Evolutionary conservation across 2,329 filamentous ascomycete species (phyloP).

Genomic region (Neofusicoccum laricinum): DNA sequence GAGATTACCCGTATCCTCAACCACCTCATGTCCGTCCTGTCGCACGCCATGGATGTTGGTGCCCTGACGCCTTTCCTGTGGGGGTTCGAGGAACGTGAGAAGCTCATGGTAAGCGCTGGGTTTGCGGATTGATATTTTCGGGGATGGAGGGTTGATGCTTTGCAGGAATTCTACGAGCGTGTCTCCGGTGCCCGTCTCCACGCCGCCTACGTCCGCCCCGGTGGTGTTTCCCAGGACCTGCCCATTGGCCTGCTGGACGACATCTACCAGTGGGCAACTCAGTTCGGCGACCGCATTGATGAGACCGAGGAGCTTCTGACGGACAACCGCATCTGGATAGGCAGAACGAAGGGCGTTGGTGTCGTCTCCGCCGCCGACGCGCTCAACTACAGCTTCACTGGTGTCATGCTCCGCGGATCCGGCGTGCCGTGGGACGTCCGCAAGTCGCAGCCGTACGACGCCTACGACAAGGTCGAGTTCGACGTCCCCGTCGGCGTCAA

Average conservation of each 20-base stretch:
- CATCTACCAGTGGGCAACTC: constrained; percentile 99
- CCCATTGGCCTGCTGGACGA: constrained; percentile 93
- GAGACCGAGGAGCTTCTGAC: constrained; percentile 98
- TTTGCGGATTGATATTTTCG: not conserved
- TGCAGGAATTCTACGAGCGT: constrained; percentile 97
- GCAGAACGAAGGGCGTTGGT: constrained; percentile 85
- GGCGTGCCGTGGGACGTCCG: constrained; percentile 95
- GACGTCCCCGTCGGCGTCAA: constrained; percentile 95
- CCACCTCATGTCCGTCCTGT: constrained; percentile 96
- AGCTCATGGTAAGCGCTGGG: constrained; percentile 80
- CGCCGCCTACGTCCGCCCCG: constrained; percentile 93
- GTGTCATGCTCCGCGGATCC: constrained; percentile 96
- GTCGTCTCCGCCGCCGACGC: constrained; percentile 89
- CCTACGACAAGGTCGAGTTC: constrained; percentile 96
- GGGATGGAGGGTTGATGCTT: not conserved
- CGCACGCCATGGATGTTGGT: constrained; percentile 98
- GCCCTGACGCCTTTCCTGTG: constrained; percentile 97
- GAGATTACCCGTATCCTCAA: constrained; percentile 94
- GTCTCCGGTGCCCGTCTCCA: constrained; percentile 97
- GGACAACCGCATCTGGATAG: constrained; percentile 99
- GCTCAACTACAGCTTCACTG: constrained; percentile 94
- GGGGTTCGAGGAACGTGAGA: constrained; percentile 99
- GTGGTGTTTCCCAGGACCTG: constrained; percentile 93
- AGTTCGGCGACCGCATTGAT: constrained; percentile 97
- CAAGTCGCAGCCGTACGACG: constrained; percentile 96